phyloP scores from a whole-genome alignment of 345 rosid species.

The Lumnitzera racemosa region DNA sequence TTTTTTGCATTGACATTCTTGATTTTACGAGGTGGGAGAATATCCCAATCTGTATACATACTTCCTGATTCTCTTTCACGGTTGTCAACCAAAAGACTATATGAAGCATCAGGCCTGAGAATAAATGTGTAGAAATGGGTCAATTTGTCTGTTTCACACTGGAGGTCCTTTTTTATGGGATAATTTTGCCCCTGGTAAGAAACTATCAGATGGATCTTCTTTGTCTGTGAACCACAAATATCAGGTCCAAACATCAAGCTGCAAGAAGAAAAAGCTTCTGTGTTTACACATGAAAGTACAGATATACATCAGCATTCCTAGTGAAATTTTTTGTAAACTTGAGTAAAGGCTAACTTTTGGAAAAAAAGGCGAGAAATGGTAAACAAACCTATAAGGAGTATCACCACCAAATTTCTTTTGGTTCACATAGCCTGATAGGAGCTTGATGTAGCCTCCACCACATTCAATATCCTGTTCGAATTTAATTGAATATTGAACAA shows the following conservation, averaged over 20 bases:
- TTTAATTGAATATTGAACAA: constrained; percentile 77
- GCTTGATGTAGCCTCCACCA: constrained; percentile 95
- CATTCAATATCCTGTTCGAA: constrained; percentile 93
- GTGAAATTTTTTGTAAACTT: not conserved
- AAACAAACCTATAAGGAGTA: constrained; percentile 77
- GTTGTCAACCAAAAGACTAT: constrained; percentile 73
- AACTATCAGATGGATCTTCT: constrained; percentile 78
- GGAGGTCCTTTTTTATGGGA: constrained; percentile 77
- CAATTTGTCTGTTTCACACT: constrained; percentile 90
- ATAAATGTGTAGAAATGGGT: constrained; percentile 93
- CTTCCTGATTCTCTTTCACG: constrained; percentile 86
- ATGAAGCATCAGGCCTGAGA: constrained; percentile 86
- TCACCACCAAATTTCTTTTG: constrained; percentile 99
- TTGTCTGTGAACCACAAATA: constrained; percentile 83
- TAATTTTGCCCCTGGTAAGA: constrained; percentile 96
- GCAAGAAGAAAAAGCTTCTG: constrained; percentile 20
- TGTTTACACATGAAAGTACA: not conserved
- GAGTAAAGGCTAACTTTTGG: not conserved
- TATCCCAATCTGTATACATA: constrained; percentile 93
- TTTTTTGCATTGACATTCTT: constrained; percentile 69
- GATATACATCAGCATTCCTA: not conserved
- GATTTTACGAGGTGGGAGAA: constrained; percentile 83
- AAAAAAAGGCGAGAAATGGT: not conserved
- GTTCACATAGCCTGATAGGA: constrained; percentile 87
- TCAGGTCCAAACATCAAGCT: constrained; percentile 99